These are phyloP conservation scores for Colletotrichum euphorbiae DNA, from an alignment of 2,329 filamentous ascomycete genomes.

Conservation along the genomic window DNA sequence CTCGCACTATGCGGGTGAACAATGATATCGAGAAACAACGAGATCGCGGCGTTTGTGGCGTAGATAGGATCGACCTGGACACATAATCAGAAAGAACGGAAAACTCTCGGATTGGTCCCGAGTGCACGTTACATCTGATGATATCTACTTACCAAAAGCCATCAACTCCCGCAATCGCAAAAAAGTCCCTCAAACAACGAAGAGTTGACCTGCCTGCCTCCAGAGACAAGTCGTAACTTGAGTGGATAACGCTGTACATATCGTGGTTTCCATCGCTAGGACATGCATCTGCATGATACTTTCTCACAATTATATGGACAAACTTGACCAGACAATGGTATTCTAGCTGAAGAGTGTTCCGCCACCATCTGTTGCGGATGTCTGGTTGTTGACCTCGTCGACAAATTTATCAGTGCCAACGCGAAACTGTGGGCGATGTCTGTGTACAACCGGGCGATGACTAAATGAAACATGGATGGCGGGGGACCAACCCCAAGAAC, in stretches of 20 bases:
- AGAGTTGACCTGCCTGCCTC: conserved; percentile 43
- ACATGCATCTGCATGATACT: conserved; percentile 34
- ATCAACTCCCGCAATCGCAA: conserved; percentile 1
- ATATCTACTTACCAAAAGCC: conserved; percentile 4
- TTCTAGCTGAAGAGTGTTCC: conserved; percentile 40
- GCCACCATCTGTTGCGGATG: not conserved
- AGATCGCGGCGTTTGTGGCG: conserved; percentile 36
- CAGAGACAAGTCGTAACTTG: conserved; percentile 42
- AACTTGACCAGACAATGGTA: conserved; percentile 40
- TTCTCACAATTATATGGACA: conserved; percentile 41
- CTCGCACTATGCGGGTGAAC: conserved; percentile 31
- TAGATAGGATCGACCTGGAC: conserved; percentile 31
- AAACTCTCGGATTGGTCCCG: not conserved
- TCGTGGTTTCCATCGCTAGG: conserved; percentile 34
- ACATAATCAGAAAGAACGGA: not conserved
- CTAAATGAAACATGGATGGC: too few relatives aligned
- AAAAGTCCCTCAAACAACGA: conserved; percentile 18
- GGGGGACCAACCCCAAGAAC: too few relatives aligned
- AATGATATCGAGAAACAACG: conserved; percentile 40
- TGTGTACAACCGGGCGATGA: too few relatives aligned
- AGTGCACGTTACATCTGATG: not conserved
- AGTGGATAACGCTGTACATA: conserved; percentile 42
- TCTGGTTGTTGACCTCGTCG: not conserved
- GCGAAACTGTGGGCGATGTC: too few relatives aligned
- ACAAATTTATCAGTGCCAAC: not conserved